Evolutionary conservation across 306 rosid genomes (phyloP).

Genomic region (Abrus precatorius): DNA sequence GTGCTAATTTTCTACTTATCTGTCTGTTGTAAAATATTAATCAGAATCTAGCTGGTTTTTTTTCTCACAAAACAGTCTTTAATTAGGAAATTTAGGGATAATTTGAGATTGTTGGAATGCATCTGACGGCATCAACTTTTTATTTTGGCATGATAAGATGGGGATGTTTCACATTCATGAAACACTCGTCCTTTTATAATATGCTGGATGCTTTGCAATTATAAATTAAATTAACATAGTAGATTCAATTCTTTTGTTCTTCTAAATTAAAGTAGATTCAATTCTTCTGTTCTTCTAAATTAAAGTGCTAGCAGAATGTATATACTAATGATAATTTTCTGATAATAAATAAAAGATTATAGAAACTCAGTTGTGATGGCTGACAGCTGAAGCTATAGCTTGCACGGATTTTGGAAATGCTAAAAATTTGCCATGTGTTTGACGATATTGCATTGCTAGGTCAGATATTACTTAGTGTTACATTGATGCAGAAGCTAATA

Average conservation of each 20-base stretch:
- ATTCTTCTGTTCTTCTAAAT: constrained; percentile 33
- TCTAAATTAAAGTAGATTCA: constrained; percentile 28
- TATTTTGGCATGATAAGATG: constrained; percentile 20
- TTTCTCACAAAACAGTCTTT: background rate
- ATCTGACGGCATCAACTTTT: constrained; percentile 11
- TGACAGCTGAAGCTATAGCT: constrained; percentile 21
- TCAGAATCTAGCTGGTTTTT: background rate
- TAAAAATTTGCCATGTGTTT: constrained; percentile 21
- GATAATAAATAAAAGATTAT: constrained; percentile 30
- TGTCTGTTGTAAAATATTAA: constrained; percentile 15
- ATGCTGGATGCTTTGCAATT: constrained; percentile 1
- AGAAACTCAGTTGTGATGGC: constrained; percentile 28
- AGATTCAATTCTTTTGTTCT: constrained; percentile 17
- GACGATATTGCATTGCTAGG: constrained; percentile 16
- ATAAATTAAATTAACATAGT: constrained; percentile 13
- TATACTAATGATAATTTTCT: constrained; percentile 7
- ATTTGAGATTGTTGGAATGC: constrained; percentile 27
- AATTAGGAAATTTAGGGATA: background rate
- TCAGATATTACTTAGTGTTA: constrained; percentile 10
- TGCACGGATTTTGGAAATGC: constrained; percentile 33
- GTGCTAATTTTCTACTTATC: constrained; percentile 6
- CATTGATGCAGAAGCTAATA: constrained; percentile 15
- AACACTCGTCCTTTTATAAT: background rate
- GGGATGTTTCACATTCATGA: background rate
- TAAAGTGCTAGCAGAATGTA: constrained; percentile 3